Evolutionary conservation across 768 basidiomycete species (phyloP).

Genomic region (Rickenella mellea): DNA sequence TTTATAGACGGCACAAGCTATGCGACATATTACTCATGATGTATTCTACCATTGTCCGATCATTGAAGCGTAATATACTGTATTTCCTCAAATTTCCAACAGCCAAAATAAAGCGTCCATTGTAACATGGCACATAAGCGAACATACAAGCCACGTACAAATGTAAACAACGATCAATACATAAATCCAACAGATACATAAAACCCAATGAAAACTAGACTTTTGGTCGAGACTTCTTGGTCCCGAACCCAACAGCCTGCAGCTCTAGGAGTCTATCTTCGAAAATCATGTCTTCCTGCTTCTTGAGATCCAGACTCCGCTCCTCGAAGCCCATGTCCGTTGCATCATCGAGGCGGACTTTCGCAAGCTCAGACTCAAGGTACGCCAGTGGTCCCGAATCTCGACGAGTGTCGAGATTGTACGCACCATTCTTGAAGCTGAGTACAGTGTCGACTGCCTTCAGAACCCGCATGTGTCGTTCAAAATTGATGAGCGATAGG

Average conservation of each 20-base stretch:
- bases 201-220: too few relatives aligned
- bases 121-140: too few relatives aligned
- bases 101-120: too few relatives aligned
- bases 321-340: slow-evolving; percentile 25
- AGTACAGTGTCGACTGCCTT: slow-evolving; percentile 24
- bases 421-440: slow-evolving; percentile 18
- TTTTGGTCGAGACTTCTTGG: too few relatives aligned
- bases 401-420: slow-evolving; percentile 23
- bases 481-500: slow-evolving; percentile 31
- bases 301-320: slow-evolving; percentile 18
- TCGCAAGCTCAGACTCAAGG: slow-evolving; percentile 28
- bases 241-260: slow-evolving; percentile 8
- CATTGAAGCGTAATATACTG: too few relatives aligned
- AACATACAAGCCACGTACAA: too few relatives aligned
- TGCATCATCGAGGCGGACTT: slow-evolving; percentile 16
- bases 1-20: neutral
- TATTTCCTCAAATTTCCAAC: too few relatives aligned
- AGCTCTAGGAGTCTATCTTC: slow-evolving; percentile 6
- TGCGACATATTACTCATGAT: neutral
- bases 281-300: slow-evolving; percentile 2
- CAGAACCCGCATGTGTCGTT: slow-evolving; percentile 28
- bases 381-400: slow-evolving; percentile 29
- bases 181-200: too few relatives aligned
- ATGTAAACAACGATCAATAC: too few relatives aligned
- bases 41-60: too few relatives aligned